These are phyloP conservation scores for Cryptococcus amylolentus DNA, from an alignment of 1,284 basidiomycete species.

Conservation along the genomic window DNA sequence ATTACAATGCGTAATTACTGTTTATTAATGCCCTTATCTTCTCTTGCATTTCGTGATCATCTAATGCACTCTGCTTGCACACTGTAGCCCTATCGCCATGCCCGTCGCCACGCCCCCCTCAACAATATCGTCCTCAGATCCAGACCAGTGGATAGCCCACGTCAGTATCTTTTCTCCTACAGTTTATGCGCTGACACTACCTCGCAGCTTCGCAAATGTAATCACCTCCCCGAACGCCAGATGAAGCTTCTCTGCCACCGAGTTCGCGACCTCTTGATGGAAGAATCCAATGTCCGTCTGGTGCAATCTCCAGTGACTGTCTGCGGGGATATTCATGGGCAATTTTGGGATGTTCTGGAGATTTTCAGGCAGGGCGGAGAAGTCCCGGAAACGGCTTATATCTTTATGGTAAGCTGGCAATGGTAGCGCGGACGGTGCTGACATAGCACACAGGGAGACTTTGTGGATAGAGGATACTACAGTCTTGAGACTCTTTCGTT, in stretches of 20 bases:
- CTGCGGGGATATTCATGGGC: slow-evolving; percentile 91
- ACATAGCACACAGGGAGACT: slow-evolving; percentile 69
- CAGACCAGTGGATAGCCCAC: slow-evolving; percentile 45
- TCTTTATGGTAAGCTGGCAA: slow-evolving; percentile 75
- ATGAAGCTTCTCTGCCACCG: slow-evolving; percentile 87
- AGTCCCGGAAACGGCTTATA: slow-evolving; percentile 86
- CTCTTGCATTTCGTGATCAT: background rate
- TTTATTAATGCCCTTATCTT: background rate
- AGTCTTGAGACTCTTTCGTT: slow-evolving; percentile 93
- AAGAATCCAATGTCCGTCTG: slow-evolving; percentile 93
- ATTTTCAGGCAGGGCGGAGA: slow-evolving; percentile 83
- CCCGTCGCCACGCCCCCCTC: slow-evolving; percentile 7
- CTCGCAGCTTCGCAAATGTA: slow-evolving; percentile 71
- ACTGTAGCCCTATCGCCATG: slow-evolving; percentile 7
- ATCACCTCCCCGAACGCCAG: slow-evolving; percentile 81
- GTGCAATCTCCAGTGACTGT: slow-evolving; percentile 87
- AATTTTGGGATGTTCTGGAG: slow-evolving; percentile 94
- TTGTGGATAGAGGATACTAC: slow-evolving; percentile 95
- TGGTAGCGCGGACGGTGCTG: background rate
- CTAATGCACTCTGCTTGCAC: background rate
- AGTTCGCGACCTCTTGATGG: slow-evolving; percentile 79
- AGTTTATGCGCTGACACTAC: background rate
- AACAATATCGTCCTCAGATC: slow-evolving; percentile 25
- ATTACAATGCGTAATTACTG: background rate
- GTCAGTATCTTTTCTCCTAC: slow-evolving; percentile 17